These are phyloP conservation scores for Brasilioporus rufonigricans DNA, from an alignment of 768 basidiomycete species.

Conservation along the genomic window DNA sequence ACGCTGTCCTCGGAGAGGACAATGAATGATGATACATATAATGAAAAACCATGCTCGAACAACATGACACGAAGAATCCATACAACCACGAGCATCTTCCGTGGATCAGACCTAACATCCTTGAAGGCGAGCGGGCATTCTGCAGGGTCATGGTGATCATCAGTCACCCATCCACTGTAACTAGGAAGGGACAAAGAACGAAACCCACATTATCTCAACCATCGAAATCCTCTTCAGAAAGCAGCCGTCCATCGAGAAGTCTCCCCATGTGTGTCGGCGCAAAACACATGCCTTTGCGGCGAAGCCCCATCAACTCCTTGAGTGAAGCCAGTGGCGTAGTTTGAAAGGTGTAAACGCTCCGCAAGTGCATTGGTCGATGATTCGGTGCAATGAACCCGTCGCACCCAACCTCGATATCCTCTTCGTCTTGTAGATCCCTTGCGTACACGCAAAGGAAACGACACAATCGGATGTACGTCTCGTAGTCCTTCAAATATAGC, in stretches of 20 bases:
- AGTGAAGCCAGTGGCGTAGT: constrained; percentile 33
- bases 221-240: constrained; percentile 16
- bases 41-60: too few species aligned
- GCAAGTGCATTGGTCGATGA: constrained; percentile 10
- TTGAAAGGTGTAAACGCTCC: constrained; percentile 27
- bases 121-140: too few species aligned
- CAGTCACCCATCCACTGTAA: not conserved
- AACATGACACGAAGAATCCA: too few species aligned
- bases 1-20: too few species aligned
- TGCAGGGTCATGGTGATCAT: not conserved
- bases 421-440: constrained; percentile 11
- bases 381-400: constrained; percentile 25
- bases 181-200: too few species aligned
- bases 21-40: too few species aligned
- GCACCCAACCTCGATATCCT: constrained; percentile 3
- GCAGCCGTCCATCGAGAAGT: constrained; percentile 29
- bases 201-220: not conserved
- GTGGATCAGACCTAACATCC: too few species aligned
- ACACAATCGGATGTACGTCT: constrained; percentile 1
- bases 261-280: constrained; percentile 42
- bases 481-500: constrained; percentile 1
- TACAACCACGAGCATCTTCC: too few species aligned
- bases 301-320: constrained; percentile 19
- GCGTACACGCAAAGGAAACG: constrained; percentile 1
- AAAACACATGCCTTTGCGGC: constrained; percentile 42